These are phyloP conservation scores for Citrus unshiu DNA, from an alignment of 345 rosid species.

Conservation along the genomic window DNA sequence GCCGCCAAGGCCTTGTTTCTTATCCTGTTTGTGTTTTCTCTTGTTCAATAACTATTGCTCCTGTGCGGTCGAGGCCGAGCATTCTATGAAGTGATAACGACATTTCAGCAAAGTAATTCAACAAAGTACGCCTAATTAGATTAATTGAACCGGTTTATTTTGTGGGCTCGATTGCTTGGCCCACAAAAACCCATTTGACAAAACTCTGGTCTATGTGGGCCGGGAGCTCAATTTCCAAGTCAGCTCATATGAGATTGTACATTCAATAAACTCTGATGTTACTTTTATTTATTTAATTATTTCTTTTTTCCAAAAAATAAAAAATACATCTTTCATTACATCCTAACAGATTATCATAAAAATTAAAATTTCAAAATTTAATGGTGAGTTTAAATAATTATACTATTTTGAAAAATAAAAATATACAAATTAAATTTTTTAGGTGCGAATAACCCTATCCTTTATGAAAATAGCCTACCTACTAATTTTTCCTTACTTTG, in stretches of 20 bases:
- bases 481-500: no score
- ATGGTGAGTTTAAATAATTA: no score
- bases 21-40: slow-evolving; percentile 24
- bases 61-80: background rate
- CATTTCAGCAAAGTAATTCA: no score
- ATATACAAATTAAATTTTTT: no score
- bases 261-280: no score
- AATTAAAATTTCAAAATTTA: no score
- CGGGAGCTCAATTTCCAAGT: background rate
- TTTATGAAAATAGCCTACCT: no score
- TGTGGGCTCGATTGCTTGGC: background rate
- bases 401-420: rapidly evolving
- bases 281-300: no score
- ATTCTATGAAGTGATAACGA: background rate
- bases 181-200: background rate
- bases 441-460: no score
- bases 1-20: slow-evolving; percentile 11
- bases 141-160: background rate
- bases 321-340: no score
- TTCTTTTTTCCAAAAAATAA: no score
- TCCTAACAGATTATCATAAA: no score
- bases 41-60: background rate
- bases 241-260: background rate
- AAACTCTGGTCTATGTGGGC: background rate
- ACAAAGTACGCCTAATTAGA: background rate